A percentile compares a stretch with the other conserved stretches of the same genome.
phyloP scores from a whole-genome alignment of 169 alveolate species.

The Perkinsus chesapeaki region DNA sequence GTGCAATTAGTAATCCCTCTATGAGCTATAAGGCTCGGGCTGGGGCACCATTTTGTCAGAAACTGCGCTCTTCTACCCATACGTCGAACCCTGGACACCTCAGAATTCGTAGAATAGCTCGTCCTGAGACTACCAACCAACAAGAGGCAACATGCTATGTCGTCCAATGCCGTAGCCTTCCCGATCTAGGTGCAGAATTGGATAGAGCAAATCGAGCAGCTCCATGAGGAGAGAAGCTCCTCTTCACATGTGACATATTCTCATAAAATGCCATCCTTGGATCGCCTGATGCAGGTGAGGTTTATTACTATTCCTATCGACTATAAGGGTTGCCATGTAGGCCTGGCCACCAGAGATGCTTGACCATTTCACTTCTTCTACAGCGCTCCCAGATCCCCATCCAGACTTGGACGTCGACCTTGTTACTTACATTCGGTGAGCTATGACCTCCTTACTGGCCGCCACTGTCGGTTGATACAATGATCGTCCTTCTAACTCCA shows the following conservation, averaged over 20 bases:
- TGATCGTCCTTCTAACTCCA: background rate
- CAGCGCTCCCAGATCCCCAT: conserved; percentile 49
- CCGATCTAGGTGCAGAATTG: conserved; percentile 56
- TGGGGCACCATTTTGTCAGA: conserved; percentile 54
- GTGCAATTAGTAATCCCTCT: conserved; percentile 40
- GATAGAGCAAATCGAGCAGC: conserved; percentile 59
- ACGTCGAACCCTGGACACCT: background rate
- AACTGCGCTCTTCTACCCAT: conserved; percentile 18
- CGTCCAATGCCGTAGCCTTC: background rate
- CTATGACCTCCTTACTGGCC: no score
- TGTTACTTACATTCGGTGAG: conserved; percentile 19
- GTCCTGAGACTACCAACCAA: background rate
- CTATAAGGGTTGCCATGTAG: background rate
- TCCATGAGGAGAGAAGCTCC: conserved; percentile 57
- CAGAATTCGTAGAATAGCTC: background rate
- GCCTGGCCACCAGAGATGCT: conserved; percentile 65
- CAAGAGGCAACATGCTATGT: background rate
- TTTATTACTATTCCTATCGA: background rate
- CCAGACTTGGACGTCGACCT: conserved; percentile 56
- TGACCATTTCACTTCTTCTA: conserved; percentile 25
- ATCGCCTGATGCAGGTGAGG: conserved; percentile 60
- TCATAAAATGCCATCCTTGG: conserved; percentile 69
- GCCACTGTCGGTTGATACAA: no score
- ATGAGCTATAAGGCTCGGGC: conserved; percentile 59
- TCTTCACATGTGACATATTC: conserved; percentile 50